phyloP scores from a whole-genome alignment of 345 rosid genomes.

The Anastatica hierochuntica region DNA sequence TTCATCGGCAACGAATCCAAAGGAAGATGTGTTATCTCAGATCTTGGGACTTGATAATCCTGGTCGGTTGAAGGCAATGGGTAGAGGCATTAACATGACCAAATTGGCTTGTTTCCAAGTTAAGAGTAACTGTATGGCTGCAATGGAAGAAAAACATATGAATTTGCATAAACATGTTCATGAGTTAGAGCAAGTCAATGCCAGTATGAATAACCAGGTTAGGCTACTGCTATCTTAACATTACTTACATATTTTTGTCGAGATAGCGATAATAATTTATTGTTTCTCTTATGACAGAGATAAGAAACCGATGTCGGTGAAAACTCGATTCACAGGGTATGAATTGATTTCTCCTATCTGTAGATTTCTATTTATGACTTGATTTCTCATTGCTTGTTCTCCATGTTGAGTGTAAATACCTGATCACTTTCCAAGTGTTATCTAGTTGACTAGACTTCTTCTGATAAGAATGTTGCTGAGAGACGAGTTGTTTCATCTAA shows the following conservation, averaged over 20 bases:
- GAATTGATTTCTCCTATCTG: neutral
- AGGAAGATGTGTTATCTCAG: neutral
- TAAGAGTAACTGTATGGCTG: neutral
- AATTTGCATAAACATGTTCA: neutral
- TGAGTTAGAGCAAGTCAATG: neutral
- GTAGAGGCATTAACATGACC: neutral
- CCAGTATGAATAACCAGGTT: neutral
- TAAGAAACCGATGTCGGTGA: neutral
- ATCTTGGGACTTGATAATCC: neutral
- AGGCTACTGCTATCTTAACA: too few species aligned
- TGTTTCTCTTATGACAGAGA: neutral
- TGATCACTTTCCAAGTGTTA: neutral
- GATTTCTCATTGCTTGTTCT: too few species aligned
- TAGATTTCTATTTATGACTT: too few species aligned
- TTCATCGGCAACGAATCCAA: neutral
- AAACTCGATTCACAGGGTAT: neutral
- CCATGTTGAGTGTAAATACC: neutral
- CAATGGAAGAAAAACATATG: neutral
- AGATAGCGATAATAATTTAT: too few species aligned
- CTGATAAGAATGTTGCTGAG: neutral
- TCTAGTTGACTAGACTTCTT: neutral
- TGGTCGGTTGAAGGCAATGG: neutral
- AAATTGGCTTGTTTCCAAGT: neutral
- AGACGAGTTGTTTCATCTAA: neutral
- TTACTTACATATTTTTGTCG: too few species aligned